phyloP scores from a whole-genome alignment of 2,329 filamentous ascomycete genomes.

The Calonectria pseudoreteaudii region DNA sequence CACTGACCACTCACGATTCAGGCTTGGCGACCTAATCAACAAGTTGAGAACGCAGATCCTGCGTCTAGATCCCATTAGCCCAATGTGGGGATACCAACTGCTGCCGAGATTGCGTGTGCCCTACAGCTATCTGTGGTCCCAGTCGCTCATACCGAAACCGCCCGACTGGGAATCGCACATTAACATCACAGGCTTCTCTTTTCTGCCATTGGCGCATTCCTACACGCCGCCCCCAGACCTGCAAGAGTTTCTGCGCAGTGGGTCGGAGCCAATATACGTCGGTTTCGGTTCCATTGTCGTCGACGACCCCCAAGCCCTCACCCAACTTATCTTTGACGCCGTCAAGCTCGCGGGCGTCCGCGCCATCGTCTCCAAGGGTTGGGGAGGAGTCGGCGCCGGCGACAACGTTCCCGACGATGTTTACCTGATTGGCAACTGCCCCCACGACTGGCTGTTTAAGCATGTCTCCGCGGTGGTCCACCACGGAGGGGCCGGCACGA shows the following conservation, averaged over 20 bases:
- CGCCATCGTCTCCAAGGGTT: conserved; percentile 72
- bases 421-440: conserved; percentile 73
- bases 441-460: conserved; percentile 75
- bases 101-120: conserved; percentile 71
- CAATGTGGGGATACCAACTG: conserved; percentile 75
- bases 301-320: conserved; percentile 69
- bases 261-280: conserved; percentile 72
- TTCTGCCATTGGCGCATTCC: conserved; percentile 62
- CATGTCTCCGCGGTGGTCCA: conserved; percentile 70
- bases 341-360: conserved; percentile 67
- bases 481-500: conserved; percentile 75
- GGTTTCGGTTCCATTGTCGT: conserved; percentile 77
- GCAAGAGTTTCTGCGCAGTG: conserved; percentile 63
- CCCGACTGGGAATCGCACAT: conserved; percentile 71
- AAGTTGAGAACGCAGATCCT: conserved; percentile 72
- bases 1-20: conserved; percentile 8
- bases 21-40: conserved; percentile 78
- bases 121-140: conserved; percentile 79
- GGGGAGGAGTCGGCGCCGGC: conserved; percentile 69
- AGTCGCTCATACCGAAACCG: conserved; percentile 74
- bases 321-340: conserved; percentile 69
- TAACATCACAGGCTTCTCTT: conserved; percentile 72
- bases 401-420: conserved; percentile 59
- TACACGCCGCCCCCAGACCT: conserved; percentile 68
- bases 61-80: conserved; percentile 72